A percentile compares a stretch with the other conserved stretches of the same genome.
Conservation (phyloP, 148 eudicot species). For the Spergularia marina region DNA sequence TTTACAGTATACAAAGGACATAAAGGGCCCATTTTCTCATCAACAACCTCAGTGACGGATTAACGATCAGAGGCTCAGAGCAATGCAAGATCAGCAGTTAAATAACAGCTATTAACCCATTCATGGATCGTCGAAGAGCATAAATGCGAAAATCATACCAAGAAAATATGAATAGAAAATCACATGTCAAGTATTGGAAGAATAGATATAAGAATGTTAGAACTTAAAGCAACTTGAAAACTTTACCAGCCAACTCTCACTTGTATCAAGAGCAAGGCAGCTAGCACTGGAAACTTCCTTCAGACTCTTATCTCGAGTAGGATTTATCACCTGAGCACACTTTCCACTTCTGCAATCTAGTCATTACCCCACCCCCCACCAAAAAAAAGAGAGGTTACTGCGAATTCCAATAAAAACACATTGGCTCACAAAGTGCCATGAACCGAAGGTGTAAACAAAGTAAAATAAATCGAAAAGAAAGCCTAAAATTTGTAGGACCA, state of each 20-base stretch:
- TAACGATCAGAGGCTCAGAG: no score
- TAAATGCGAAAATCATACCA: not conserved
- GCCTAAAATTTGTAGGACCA: not conserved
- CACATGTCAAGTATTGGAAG: not conserved
- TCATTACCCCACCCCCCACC: no score
- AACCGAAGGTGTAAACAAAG: not conserved
- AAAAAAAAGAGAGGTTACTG: not conserved
- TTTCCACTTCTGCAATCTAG: constrained; percentile 80
- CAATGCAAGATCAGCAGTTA: not conserved
- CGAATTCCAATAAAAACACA: not conserved
- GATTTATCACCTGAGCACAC: constrained; percentile 63
- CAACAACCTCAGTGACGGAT: no score
- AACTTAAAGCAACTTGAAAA: not conserved
- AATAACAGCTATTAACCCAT: not conserved
- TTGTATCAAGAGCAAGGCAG: constrained; percentile 87
- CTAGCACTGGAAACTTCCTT: constrained; percentile 53
- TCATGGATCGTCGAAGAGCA: not conserved
- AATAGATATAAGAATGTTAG: not conserved
- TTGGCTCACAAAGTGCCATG: not conserved
- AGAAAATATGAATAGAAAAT: not conserved
- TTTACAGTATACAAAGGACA: not conserved
- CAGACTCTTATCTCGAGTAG: constrained; percentile 43
- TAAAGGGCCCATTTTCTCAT: no score
- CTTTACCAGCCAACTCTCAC: constrained; percentile 98
- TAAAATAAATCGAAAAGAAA: not conserved